Percentiles rank a stretch among this genome's conserved stretches.
Conservation (phyloP, 2,329 filamentous ascomycete species). For the Reticulascus tulasneorum region DNA sequence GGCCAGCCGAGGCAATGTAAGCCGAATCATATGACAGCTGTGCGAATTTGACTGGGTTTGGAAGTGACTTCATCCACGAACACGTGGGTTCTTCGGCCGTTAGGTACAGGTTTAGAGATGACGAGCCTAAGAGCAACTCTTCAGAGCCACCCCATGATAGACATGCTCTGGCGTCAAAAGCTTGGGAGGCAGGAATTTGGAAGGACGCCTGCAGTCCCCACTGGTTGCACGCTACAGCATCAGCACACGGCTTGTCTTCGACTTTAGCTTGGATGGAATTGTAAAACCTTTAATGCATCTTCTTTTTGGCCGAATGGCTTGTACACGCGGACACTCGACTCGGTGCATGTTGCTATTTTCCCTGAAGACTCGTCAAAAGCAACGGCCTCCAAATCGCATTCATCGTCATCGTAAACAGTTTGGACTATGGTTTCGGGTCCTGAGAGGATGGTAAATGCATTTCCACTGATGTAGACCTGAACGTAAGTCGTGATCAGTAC, state of each 20-base stretch:
- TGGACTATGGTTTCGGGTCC: conserved; percentile 74
- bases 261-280: not conserved
- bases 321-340: conserved; percentile 68
- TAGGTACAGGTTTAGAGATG: conserved; percentile 64
- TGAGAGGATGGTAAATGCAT: conserved; percentile 78
- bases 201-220: conserved; percentile 64
- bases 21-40: conserved; percentile 81
- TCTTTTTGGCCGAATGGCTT: conserved; percentile 68
- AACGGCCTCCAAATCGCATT: conserved; percentile 65
- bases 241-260: too few relatives aligned
- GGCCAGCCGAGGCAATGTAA: conserved; percentile 77
- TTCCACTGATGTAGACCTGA: conserved; percentile 85
- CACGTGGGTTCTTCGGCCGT: conserved; percentile 45
- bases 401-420: conserved; percentile 83
- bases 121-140: conserved; percentile 77
- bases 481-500: conserved; percentile 4
- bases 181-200: conserved; percentile 27
- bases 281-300: conserved; percentile 66
- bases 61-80: conserved; percentile 72
- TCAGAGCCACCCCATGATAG: conserved; percentile 86
- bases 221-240: conserved; percentile 28
- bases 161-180: conserved; percentile 33
- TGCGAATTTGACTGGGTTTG: conserved; percentile 70
- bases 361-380: conserved; percentile 77
- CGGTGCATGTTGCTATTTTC: conserved; percentile 76